Percentiles rank a stretch among this genome's conserved stretches.
These are phyloP conservation scores for Kwoniella newhampshirensis DNA, from an alignment of 768 basidiomycete genomes.

Conservation along the genomic window DNA sequence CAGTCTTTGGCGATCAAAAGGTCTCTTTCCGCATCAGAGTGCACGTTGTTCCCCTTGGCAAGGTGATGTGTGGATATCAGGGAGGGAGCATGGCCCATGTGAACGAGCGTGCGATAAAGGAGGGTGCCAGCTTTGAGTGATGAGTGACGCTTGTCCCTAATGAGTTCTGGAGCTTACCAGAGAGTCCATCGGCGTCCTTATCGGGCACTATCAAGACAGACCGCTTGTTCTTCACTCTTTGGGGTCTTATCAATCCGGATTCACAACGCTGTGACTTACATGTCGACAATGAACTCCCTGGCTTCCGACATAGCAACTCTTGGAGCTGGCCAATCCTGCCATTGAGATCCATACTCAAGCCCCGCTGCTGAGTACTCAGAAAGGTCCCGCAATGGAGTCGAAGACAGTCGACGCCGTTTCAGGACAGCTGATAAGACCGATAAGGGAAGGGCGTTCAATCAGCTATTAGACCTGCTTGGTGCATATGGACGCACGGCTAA, in stretches of 20 bases:
- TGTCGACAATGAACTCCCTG: slow-evolving; percentile 49
- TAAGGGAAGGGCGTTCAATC: too few species aligned
- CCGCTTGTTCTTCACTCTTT: slow-evolving; percentile 32
- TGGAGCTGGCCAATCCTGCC: slow-evolving; percentile 55
- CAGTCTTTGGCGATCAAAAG: slow-evolving; percentile 46
- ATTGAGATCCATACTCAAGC: slow-evolving; percentile 33
- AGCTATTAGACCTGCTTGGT: too few species aligned
- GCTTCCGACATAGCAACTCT: slow-evolving; percentile 44
- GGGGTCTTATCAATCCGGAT: slow-evolving; percentile 1
- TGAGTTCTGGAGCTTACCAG: slow-evolving; percentile 23
- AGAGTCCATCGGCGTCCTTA: slow-evolving; percentile 57
- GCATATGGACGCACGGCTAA: too few species aligned
- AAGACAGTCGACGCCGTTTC: too few species aligned
- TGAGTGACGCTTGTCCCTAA: neutral
- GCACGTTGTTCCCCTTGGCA: slow-evolving; percentile 56
- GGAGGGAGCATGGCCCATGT: slow-evolving; percentile 52
- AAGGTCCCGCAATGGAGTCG: too few species aligned
- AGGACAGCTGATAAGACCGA: too few species aligned
- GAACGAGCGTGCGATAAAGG: slow-evolving; percentile 54
- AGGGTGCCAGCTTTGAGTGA: slow-evolving; percentile 50
- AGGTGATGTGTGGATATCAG: slow-evolving; percentile 56
- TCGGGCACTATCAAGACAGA: slow-evolving; percentile 56
- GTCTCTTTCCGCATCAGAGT: slow-evolving; percentile 50
- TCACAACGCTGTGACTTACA: slow-evolving; percentile 33
- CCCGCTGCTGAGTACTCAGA: neutral